Evolutionary conservation across 2,329 filamentous ascomycete genomes (phyloP).

Genomic region (Talaromyces atroroseus): DNA sequence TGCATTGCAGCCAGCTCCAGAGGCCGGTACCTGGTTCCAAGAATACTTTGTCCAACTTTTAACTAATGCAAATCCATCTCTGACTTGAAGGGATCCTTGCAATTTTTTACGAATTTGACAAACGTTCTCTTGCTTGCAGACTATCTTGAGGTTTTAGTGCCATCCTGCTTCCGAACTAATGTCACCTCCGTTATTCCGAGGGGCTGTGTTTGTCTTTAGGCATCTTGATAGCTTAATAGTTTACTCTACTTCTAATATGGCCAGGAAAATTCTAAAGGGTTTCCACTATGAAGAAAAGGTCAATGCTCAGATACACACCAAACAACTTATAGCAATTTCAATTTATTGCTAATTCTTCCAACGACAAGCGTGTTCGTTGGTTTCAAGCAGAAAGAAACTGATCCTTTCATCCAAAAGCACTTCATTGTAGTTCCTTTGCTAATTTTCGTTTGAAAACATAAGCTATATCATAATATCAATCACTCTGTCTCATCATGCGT

Average conservation of each 20-base stretch:
- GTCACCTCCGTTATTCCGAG: too few relatives aligned
- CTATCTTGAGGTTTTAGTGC: too few relatives aligned
- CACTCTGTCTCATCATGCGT: conserved; percentile 27
- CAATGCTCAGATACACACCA: neutral
- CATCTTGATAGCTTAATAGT: too few relatives aligned
- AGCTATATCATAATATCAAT: neutral
- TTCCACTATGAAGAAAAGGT: neutral
- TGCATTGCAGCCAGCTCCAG: conserved; percentile 59
- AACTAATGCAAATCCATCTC: conserved; percentile 24
- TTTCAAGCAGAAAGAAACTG: too few relatives aligned
- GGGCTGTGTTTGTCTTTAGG: too few relatives aligned
- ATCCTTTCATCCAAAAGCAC: too few relatives aligned
- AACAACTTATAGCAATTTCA: neutral
- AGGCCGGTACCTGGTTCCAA: conserved; percentile 64
- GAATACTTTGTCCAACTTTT: conserved; percentile 30
- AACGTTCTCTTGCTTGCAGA: too few relatives aligned
- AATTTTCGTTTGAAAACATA: neutral
- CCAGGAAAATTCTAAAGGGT: too few relatives aligned
- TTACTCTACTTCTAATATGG: too few relatives aligned
- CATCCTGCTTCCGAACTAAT: too few relatives aligned
- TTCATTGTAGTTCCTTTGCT: neutral
- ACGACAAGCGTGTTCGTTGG: neutral
- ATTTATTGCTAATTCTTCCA: neutral
- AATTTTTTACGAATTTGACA: too few relatives aligned
- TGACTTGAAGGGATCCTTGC: conserved; percentile 10